Evolutionary conservation across 169 alveolate species (phyloP).

Genomic region (Eimeria brunetti): DNA sequence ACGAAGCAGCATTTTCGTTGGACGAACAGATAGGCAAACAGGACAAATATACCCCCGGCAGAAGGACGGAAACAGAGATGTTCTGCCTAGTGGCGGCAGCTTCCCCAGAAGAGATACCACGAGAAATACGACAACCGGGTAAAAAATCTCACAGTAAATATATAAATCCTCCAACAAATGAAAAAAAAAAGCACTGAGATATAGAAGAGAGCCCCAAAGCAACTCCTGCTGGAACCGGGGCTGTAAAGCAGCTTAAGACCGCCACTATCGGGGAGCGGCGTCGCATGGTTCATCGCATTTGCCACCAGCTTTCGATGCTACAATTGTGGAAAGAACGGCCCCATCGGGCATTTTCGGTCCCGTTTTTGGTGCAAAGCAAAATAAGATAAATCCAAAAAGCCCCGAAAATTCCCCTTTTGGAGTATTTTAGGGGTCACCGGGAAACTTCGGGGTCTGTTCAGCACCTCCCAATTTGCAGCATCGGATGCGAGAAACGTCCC

Average conservation of each 20-base stretch:
- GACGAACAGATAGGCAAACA: not conserved
- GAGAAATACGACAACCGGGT: not conserved
- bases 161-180: not conserved
- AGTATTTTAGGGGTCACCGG: no score
- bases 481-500: not conserved
- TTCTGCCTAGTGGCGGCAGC: not conserved
- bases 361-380: not conserved
- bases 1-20: slow-evolving; percentile 1
- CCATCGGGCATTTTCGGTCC: not conserved
- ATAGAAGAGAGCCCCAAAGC: not conserved
- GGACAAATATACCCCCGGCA: not conserved
- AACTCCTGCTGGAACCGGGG: not conserved
- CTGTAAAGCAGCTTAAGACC: not conserved
- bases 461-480: not conserved
- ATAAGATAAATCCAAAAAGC: not conserved
- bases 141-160: not conserved
- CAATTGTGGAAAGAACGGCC: not conserved
- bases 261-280: not conserved
- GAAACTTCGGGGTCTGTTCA: no score
- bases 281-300: not conserved
- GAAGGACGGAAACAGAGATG: not conserved
- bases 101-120: not conserved
- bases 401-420: not conserved
- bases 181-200: not conserved
- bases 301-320: not conserved